Evolutionary conservation across 805 yeast genomes (phyloP), one percentile per base, ranked within the genome.

Genomic region (Kodamaea laetipori): DNA sequence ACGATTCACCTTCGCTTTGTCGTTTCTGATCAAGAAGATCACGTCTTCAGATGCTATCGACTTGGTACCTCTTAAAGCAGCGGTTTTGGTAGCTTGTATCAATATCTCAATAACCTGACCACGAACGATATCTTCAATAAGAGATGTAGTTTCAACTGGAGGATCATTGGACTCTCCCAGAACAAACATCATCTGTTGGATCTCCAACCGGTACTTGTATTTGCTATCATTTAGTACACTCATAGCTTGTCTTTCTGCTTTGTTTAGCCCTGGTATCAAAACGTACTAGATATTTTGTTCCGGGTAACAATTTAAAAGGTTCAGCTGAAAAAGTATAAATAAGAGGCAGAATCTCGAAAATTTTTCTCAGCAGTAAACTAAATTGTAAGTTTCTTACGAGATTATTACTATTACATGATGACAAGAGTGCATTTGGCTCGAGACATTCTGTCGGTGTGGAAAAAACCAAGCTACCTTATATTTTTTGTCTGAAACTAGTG

Each of bases 361-460:
- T 28, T 36, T 39, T 27, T 26, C 27, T 40, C 43, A 38, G 12
- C 28, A 25, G 3, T 19, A 32, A 18, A n/a, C 16, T 25, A 32
- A 40, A 41, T 25, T 41, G 44, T 41, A 41, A 31, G 44, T 41
- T 41, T 43, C 15, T 36, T 21, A 27, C 33, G 17, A 17, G 25
- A 25, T 39, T 17, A 35, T 35, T 39, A 39, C 32, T 33, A 40
- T 41, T 26, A 66, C 49, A 80, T 87, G 96, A 87, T 87, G 96
- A 87, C 84, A 53, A 71, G 97, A 90, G 96, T 88, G 97, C 97
- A 90, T 90, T 90, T 90, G 97, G 96, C 97, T 90, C 96, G 95
- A 89, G 96, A 86, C 86, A 64, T 76, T 74, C 67, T 75, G 90
- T 86, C 90, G 90, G 77, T 90, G 97, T 90, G 96, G 97, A 90